Percentiles rank a stretch among this genome's conserved stretches.
These are phyloP conservation scores for Phlebiopsis gigantea DNA, from an alignment of 768 basidiomycete species.

Conservation along the genomic window DNA sequence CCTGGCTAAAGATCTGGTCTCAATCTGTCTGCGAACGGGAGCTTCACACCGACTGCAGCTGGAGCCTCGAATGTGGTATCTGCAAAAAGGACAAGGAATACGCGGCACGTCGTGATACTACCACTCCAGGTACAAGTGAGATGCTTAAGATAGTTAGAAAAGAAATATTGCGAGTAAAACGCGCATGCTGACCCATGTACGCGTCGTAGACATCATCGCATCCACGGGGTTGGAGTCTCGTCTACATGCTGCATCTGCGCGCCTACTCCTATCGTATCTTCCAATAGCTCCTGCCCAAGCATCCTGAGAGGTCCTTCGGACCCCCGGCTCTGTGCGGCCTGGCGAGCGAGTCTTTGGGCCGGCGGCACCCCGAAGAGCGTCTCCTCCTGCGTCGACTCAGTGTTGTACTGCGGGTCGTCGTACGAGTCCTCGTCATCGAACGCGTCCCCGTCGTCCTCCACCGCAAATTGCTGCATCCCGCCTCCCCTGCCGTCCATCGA, in stretches of 20 bases:
- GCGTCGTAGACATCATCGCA: neutral
- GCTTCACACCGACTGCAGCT: no score
- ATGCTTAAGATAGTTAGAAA: no score
- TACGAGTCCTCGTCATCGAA: slow-evolving; percentile 53
- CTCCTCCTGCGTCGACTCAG: slow-evolving; percentile 43
- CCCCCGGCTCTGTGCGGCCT: slow-evolving; percentile 3
- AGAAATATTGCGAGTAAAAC: neutral
- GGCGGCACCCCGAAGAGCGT: slow-evolving; percentile 70
- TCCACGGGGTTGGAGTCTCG: slow-evolving; percentile 62
- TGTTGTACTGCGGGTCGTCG: slow-evolving; percentile 35
- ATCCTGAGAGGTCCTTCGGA: slow-evolving; percentile 37
- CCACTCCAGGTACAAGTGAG: no score
- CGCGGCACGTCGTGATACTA: no score
- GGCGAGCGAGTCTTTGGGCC: slow-evolving; percentile 32
- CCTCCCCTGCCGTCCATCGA: slow-evolving; percentile 46
- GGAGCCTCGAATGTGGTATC: no score
- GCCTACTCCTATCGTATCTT: slow-evolving; percentile 61
- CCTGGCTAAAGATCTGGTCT: no score
- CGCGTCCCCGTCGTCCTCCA: slow-evolving; percentile 29
- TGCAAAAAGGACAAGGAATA: no score
- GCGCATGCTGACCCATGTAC: neutral
- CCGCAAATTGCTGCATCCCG: slow-evolving; percentile 24
- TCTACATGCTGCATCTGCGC: slow-evolving; percentile 47
- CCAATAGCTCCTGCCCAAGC: slow-evolving; percentile 56
- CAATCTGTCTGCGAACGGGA: no score